phyloP scores from a whole-genome alignment of 805 yeast species.

The Nakazawaea wyomingensis region DNA sequence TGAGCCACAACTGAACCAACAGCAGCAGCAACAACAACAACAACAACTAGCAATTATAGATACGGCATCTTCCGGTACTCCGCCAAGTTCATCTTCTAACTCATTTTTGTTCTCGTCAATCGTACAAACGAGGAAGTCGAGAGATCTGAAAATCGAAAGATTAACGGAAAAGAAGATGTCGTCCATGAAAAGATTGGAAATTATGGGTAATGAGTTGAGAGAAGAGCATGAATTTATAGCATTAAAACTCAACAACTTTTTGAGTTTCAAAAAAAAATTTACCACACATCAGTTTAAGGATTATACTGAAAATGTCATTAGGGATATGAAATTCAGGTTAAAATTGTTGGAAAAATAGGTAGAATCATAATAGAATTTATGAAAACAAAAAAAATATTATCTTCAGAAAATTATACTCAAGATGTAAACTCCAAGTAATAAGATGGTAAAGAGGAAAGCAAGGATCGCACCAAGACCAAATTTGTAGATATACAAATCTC shows the following conservation, averaged over 20 bases:
- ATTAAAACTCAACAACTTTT: conserved; percentile 53
- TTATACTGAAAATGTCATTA: conserved; percentile 25
- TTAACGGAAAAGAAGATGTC: conserved; percentile 13
- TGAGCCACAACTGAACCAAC: background rate
- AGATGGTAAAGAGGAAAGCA: background rate
- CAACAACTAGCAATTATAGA: no score
- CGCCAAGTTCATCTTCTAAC: conserved; percentile 1
- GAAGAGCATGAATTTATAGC: conserved; percentile 58
- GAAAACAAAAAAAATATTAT: background rate
- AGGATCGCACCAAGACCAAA: conserved; percentile 31
- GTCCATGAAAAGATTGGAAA: conserved; percentile 33
- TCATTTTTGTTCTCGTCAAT: conserved; percentile 11
- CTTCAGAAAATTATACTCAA: background rate
- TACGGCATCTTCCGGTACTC: no score
- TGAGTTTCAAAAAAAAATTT: conserved; percentile 43
- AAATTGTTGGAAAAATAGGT: conserved; percentile 3
- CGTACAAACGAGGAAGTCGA: conserved; percentile 8
- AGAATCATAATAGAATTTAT: background rate
- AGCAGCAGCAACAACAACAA: no score
- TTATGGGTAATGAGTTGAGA: conserved; percentile 36
- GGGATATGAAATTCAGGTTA: conserved; percentile 20
- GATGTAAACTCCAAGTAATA: conserved; percentile 2
- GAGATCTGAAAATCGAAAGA: conserved; percentile 7
- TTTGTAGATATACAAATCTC: conserved; percentile 40
- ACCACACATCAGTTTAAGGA: conserved; percentile 32